Evolutionary conservation across 108 stramenopile genomes (phyloP), one percentile per base, ranked within the genome.

Genomic region (Discostella pseudostelligera): DNA sequence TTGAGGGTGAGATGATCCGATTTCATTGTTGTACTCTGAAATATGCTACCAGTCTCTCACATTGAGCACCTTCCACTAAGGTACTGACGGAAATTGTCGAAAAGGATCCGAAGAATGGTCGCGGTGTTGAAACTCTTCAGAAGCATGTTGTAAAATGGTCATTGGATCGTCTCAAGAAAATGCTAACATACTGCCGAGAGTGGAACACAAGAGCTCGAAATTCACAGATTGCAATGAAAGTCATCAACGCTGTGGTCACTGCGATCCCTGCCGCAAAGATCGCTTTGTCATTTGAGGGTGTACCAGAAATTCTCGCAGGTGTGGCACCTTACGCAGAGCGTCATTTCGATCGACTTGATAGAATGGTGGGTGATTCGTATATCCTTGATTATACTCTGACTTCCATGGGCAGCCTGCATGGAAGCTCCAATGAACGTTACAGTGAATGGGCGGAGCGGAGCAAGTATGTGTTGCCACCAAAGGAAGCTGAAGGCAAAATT

Each of bases 151-250:
- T 65, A 44, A 70, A 62, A 10, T 96, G 95, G 95, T 45, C 64
- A 32, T 56, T 76, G 32, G 84, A 89, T 9, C 69, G 79, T 4
- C 80, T 87, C 24, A 74, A 59, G 11, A 82, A 89, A 67, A 83
- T 95, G 20, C 68, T 96, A 8, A 73, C 81, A 20, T 97, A 96
- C 67, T 95, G 93, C 62, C 78, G 93, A 47, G 93, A 94, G 43
- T 94, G 93, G 93, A 91, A 91, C 47, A 91, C 90, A 26, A 67
- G 89, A 20, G 88, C 93, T 13, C 79, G 88, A 19, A 91, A 94
- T 65, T 86, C 84, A 10, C 68, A 86, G 54, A 72, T 90, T 46
- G 89, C 88, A 11, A 88, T 91, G 87, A 22, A 85, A 14, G 73
- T 86, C 11, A 75, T 91, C 0, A 72, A 82, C 35, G 87, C 93